Conservation (phyloP, 1,284 basidiomycete genomes). For the Ustilago shanxiensis region DNA sequence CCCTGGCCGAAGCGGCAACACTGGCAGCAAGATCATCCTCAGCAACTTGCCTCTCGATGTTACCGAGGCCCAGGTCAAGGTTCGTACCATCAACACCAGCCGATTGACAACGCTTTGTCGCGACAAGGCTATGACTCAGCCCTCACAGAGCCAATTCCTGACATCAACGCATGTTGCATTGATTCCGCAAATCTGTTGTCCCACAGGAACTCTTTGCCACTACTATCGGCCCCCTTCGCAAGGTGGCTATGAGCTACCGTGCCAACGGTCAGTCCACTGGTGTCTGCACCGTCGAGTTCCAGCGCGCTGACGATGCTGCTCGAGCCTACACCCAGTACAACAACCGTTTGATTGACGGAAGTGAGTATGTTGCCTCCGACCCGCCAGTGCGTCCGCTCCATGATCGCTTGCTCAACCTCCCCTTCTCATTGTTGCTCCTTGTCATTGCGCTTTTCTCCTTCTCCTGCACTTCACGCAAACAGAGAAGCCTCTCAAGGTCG, state of each 20-base stretch:
- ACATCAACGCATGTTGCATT: background rate
- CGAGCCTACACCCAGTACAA: conserved; percentile 95
- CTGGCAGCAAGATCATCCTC: conserved; percentile 87
- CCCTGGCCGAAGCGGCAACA: conserved; percentile 58
- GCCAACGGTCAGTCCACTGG: conserved; percentile 88
- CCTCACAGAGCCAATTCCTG: background rate
- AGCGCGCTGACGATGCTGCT: conserved; percentile 86
- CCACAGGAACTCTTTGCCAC: conserved; percentile 87
- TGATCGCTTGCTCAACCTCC: conserved; percentile 16
- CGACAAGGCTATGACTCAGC: background rate
- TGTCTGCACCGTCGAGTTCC: conserved; percentile 87
- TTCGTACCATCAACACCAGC: conserved; percentile 48
- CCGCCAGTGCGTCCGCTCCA: background rate
- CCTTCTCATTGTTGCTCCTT: conserved; percentile 35
- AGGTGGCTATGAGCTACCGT: conserved; percentile 88
- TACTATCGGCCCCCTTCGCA: conserved; percentile 88
- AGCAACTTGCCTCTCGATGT: conserved; percentile 96
- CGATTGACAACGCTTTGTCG: background rate
- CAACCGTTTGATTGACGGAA: conserved; percentile 99
- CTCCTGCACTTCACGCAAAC: background rate
- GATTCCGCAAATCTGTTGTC: background rate
- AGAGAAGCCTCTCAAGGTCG: conserved; percentile 95
- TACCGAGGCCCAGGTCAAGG: conserved; percentile 91
- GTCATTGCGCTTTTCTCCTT: too few relatives aligned
- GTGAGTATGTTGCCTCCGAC: conserved; percentile 73